Percentiles rank a stretch among this genome's conserved stretches.
These are phyloP conservation scores for Panicum hallii DNA, from an alignment of 202 grass and related monocot genomes.

Conservation along the genomic window DNA sequence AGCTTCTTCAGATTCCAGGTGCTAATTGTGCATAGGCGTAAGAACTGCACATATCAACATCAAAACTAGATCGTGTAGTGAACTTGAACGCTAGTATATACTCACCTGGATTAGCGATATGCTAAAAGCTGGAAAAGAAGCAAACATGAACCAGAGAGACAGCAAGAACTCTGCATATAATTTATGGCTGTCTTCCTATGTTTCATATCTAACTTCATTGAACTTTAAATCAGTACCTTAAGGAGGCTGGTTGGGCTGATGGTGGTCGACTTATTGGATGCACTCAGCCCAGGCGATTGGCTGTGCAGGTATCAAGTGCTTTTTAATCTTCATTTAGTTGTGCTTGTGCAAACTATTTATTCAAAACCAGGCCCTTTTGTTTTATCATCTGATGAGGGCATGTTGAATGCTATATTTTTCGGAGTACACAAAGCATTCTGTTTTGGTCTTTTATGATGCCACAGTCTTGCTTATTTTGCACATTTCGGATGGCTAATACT, in stretches of 20 bases:
- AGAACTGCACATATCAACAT: neutral
- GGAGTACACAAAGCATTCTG: neutral
- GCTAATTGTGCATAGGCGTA: too few relatives aligned
- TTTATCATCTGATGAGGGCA: constrained; percentile 1
- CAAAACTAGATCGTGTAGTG: neutral
- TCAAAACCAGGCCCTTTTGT: constrained; percentile 4
- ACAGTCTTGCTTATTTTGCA: neutral
- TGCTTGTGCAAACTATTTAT: constrained; percentile 31
- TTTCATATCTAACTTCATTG: constrained; percentile 33
- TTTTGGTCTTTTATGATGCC: constrained; percentile 13
- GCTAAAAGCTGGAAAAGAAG: neutral
- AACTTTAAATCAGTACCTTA: constrained; percentile 73
- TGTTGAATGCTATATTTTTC: neutral
- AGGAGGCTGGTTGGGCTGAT: constrained; percentile 95
- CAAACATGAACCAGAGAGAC: neutral
- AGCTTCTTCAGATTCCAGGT: too few relatives aligned
- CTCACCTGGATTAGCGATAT: neutral
- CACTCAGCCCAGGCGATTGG: constrained; percentile 94
- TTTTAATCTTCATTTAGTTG: constrained; percentile 23
- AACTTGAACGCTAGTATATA: neutral
- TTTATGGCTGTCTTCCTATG: neutral
- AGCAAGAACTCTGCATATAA: neutral
- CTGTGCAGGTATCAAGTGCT: constrained; percentile 76
- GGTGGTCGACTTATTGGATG: constrained; percentile 93
- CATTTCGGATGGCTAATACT: neutral